phyloP scores from a whole-genome alignment of 805 yeast genomes.

The Dipodascus albidus region DNA sequence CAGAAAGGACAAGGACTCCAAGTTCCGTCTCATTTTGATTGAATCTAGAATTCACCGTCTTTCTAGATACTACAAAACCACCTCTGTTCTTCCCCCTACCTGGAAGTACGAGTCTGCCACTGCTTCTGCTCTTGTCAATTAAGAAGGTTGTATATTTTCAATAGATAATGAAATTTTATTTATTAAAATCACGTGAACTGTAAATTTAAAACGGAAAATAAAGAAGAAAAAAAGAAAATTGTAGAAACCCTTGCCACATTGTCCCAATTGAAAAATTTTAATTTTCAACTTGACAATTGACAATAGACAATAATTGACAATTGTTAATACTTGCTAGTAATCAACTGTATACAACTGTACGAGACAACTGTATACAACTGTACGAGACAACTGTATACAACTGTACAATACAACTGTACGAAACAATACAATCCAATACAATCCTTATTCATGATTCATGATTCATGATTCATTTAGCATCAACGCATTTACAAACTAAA shows the following conservation, averaged over 20 bases:
- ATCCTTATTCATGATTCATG: too few relatives aligned
- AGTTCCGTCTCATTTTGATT: slow-evolving; percentile 99
- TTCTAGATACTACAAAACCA: slow-evolving; percentile 99
- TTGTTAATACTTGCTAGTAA: too few relatives aligned
- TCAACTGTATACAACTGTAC: too few relatives aligned
- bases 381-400: too few relatives aligned
- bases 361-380: too few relatives aligned
- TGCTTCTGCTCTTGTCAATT: slow-evolving; percentile 99
- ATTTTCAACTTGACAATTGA: too few relatives aligned
- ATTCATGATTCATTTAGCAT: too few relatives aligned
- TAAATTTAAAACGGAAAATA: too few relatives aligned
- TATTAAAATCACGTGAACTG: slow-evolving; percentile 2
- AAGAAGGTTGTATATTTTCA: slow-evolving; percentile 23
- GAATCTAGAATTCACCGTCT: slow-evolving; percentile 99
- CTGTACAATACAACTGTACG: too few relatives aligned
- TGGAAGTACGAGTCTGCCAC: slow-evolving; percentile 99
- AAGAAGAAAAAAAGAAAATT: background rate
- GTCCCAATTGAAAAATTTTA: slow-evolving; percentile 1
- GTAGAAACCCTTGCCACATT: background rate
- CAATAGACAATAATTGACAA: too few relatives aligned
- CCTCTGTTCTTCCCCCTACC: slow-evolving; percentile 98
- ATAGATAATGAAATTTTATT: slow-evolving; percentile 1
- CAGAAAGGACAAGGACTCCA: slow-evolving; percentile 99
- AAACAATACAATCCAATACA: too few relatives aligned
- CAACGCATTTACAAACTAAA: too few relatives aligned